A percentile compares a stretch with the other conserved stretches of the same genome.
These are phyloP conservation scores for Xerophyta viscosa DNA, from an alignment of 106 monocot species.

Conservation along the genomic window DNA sequence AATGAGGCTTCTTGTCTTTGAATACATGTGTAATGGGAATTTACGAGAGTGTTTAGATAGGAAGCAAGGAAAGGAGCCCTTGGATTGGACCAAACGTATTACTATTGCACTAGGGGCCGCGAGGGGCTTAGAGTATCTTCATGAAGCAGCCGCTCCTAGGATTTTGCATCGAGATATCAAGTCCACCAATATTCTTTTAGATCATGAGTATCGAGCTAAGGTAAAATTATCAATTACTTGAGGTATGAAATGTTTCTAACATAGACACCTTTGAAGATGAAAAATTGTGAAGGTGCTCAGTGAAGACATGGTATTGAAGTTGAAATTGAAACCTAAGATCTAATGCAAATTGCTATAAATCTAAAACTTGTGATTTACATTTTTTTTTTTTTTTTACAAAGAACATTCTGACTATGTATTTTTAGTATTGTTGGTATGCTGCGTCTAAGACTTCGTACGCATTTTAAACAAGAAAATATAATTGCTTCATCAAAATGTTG, in stretches of 20 bases:
- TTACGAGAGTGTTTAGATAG: conserved; percentile 77
- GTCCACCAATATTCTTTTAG: conserved; percentile 94
- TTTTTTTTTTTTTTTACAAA: too few relatives aligned
- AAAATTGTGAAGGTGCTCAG: too few relatives aligned
- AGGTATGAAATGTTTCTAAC: not conserved
- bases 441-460: too few relatives aligned
- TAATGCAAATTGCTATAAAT: too few relatives aligned
- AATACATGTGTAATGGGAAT: conserved; percentile 82
- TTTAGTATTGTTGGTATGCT: too few relatives aligned
- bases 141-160: conserved; percentile 89
- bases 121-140: conserved; percentile 90
- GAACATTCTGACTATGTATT: too few relatives aligned
- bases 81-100: conserved; percentile 75
- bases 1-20: conserved; percentile 75
- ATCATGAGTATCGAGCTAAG: conserved; percentile 69
- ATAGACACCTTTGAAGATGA: not conserved
- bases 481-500: too few relatives aligned
- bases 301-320: too few relatives aligned
- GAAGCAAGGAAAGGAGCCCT: conserved; percentile 32
- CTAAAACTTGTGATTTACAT: too few relatives aligned
- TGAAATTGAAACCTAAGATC: too few relatives aligned
- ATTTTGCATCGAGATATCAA: conserved; percentile 94
- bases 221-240: conserved; percentile 17
- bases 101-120: conserved; percentile 74
- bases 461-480: too few relatives aligned